Base-by-base conservation (phyloP, 2,329 filamentous ascomycete species). In the Berkeleyomyces rouxiae region DNA sequence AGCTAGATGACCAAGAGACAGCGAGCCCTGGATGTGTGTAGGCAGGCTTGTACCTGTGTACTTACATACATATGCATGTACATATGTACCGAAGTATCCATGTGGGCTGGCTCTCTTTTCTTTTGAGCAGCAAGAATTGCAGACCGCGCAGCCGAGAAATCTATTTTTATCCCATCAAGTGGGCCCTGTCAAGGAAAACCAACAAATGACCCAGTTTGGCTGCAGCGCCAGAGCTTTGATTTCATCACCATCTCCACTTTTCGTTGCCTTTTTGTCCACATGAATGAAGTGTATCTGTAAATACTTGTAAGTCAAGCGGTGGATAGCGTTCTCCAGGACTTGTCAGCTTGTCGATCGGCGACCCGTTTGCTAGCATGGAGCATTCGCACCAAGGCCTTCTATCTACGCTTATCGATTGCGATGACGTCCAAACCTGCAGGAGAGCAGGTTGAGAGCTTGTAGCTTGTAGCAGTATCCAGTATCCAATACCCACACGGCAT, bases 161-260 rank as follows among this genome's bases (percentile, higher is more conserved):
- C 58, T 59, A 59, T 59, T 59, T 59, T 49, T 59, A 46, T n/a
- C 33, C 5, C 58, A n/a, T 39, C 39, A 46, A 39, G 33, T 55
- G 51, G 51, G 23, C 49, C 51, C 13, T 7, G 13, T n/a, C 36
- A 55, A 55, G 23, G 13, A 23, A 23, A 23, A 1, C 23, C 23
- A 23, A 55, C 51, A 46, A 46, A 46, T 10, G 43, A 46, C 11
- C 33, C 36, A 37, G 51, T 55, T 55, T 13, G 10, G 37, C 51
- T 37, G 51, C 51, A 53, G 37, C 31, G 3, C 11, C 2, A 46
- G 7, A 46, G 43, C 23, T 58, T 58, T 31, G 11, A 2, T 57
- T 10, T 57, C 9, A 39, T 40, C 7, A 13, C 46, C 36, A 7
- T 43, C 23, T 11, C 23, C 23, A 43, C 31, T n/a, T 55, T n/a